Evolutionary conservation across 2,329 filamentous ascomycete genomes (phyloP), one percentile per base, ranked within the genome.

Genomic region (Ceratocystis destructans): DNA sequence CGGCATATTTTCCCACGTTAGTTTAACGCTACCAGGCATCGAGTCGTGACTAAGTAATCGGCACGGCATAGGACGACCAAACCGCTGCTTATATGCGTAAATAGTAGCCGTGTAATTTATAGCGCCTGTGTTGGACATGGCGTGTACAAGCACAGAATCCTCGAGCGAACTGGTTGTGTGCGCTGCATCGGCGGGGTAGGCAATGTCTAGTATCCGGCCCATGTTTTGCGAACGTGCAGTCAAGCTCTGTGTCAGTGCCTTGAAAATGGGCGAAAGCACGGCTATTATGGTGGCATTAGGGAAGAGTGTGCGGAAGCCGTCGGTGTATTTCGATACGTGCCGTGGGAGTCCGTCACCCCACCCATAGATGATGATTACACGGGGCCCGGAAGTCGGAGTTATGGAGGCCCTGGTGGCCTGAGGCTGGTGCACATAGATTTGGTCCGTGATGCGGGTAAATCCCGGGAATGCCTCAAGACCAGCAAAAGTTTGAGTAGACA

Each of bases 101-200:
- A 82, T 70, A 0, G 79, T 77, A 0, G 80, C 77, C 0, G 79
- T 80, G 62, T 77, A 76, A 74, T 79, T 81, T 66, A 82, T 81
- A 17, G 77, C 80, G 15, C 83, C 83, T 0, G 82, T 83, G 71
- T 83, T 85, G 68, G 82, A 84, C 77, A 85, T 82, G 69, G 75
- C 74, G 66, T 84, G 82, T 1, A 81, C 71, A 20, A 84, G 73
- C 12, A 84, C 73, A 4, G 70, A 68, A 1, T 76, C 73, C 61
- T 72, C 71, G 53, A 59, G 53, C 22, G 73, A 68, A 6, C 71
- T 67, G 25, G 70, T 70, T 4, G 68, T 33, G 46, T 65, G 67
- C 15, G 71, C 10, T 15, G 64, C 41, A 48, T 59, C 53, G 1
- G 66, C 59, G 6, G 67, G 69, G 65, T 77, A 78, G 28, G 76